Base-by-base conservation (phyloP, 1,139 yeast genomes). In the Geotrichum citri-aurantii region DNA sequence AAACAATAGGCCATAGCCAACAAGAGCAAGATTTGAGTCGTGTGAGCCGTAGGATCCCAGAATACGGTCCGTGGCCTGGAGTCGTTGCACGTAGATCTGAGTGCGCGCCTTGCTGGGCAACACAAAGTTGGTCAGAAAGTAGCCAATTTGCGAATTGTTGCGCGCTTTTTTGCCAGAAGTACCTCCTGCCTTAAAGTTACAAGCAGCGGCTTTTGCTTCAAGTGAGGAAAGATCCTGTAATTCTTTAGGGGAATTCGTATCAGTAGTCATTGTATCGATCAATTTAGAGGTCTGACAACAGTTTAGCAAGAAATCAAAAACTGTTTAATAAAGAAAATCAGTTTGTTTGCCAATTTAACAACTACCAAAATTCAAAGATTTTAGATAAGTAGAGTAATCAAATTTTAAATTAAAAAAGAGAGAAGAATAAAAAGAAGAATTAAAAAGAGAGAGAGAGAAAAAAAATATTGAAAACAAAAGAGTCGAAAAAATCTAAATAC, bases 1-100 rank as follows among this genome's bases (percentile, higher is more conserved):
- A 40, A 70, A 57, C 50, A 68, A 64, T 24, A 69, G 59, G 19
- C 67, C 63, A 56, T 69, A 70, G 26, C 73, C 71, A n/a, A 68
- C 61, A 31, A 64, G 58, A 4, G 70, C 63, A 46, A 69, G 59
- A 33, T 67, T 64, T 37, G 64, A 58, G 50, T 68, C 70, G 42
- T 59, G 50, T 14, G 29, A 31, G 42, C 57, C 47, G 37, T 54
- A 57, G n/a, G 58, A 54, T 19, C 50, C 54, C 40, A 59, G 51
- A 10, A 51, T 46, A n/a, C 49, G 26, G 50, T 59, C 48, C 3
- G 57, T 42, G 14, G 58, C 57, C 11, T 52, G 50, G 24, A 59
- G 46, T n/a, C 58, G 51, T 29, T 51, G 21, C 14, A 56, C 37
- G 23, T 50, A 51, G 19, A 56, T 1, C 17, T 47, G 10, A 37